Evolutionary conservation across 2,329 filamentous ascomycete genomes (phyloP), one percentile per base, ranked within the genome.

Genomic region (Hirsutella thompsonii): DNA sequence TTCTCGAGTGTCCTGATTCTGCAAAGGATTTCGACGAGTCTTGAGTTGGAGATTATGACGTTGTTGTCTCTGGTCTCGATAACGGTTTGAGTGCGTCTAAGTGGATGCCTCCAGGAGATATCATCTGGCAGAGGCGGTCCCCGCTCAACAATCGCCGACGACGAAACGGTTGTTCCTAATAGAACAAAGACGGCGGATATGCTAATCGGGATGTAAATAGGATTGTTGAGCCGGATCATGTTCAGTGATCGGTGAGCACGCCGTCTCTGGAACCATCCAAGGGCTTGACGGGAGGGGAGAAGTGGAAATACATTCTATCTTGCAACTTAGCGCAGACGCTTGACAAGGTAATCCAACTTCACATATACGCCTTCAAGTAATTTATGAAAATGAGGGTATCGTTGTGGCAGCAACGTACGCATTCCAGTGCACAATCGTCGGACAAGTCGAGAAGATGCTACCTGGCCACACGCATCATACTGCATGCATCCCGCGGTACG

Each of bases 1-100:
- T 49, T 42, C 40, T 57, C 49, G 1, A 59, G 47, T 2, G 32
- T 41, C 29, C 52, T 47, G 37, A 60, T 51, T 42, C 55, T 54
- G 33, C 49, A 42, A 5, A 60, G 46, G 18, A 61, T 51, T 21
- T 49, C 46, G 4, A 49, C 37, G 5, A 60, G 37, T 18, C 48
- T 48, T 20, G 48, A 41, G 20, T 48, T 42, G 5, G 53, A 43
- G 26, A 59, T 49, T 14, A 53, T 46, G n/a, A 57, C 45, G 13
- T 49, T 49, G 8, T 44, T 43, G 8, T 49, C 46, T 2, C 52
- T 47, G 14, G 46, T 44, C 34, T 57, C 51, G 19, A 59, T 52
- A 21, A 59, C 48, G 43, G 38, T 46, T 38, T 46, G 40, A 39
- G 51, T 45, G 16, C 40, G 45, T 30, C 42, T 47, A 20, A 49